These are phyloP conservation scores for Aspergillus costaricaensis DNA, from an alignment of 2,329 filamentous ascomycete species.

Conservation along the genomic window DNA sequence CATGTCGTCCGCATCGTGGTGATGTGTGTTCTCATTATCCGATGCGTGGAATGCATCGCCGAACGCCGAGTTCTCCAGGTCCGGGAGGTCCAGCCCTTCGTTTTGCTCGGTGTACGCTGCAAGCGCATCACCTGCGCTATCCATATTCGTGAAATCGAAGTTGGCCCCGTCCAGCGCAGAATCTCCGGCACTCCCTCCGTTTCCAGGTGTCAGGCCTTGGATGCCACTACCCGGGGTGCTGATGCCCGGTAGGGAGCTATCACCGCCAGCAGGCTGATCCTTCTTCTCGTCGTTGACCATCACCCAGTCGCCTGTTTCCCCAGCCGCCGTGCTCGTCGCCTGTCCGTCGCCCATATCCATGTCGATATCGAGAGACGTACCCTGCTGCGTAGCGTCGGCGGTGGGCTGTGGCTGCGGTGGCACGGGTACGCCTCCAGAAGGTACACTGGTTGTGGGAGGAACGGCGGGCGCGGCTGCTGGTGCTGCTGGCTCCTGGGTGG, in stretches of 20 bases:
- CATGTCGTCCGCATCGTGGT: constrained; percentile 45
- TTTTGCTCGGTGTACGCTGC: constrained; percentile 66
- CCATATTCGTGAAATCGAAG: constrained; percentile 53
- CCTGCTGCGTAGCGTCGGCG: constrained; percentile 22
- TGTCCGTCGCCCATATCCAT: constrained; percentile 57
- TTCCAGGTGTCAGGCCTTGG: constrained; percentile 27
- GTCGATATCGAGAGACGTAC: constrained; percentile 36
- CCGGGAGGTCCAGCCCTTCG: constrained; percentile 56
- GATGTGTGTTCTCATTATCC: constrained; percentile 47
- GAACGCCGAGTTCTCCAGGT: constrained; percentile 78
- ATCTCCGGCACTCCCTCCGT: constrained; percentile 29
- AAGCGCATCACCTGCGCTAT: constrained; percentile 71
- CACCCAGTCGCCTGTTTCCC: constrained; percentile 69
- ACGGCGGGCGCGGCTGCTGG: constrained; percentile 12
- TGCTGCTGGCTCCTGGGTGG: constrained; percentile 46
- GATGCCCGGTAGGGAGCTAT: constrained; percentile 11
- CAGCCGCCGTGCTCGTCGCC: constrained; percentile 41
- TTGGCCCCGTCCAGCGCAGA: constrained; percentile 39
- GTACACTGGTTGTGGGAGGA: constrained; percentile 4
- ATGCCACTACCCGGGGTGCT: constrained; percentile 27
- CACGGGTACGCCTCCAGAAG: neutral
- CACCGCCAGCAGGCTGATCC: constrained; percentile 28
- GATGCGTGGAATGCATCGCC: constrained; percentile 75
- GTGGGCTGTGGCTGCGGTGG: constrained; percentile 12
- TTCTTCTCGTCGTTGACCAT: constrained; percentile 67